Base-by-base conservation (phyloP, 129 eudicot genomes). In the Escallonia herrerae region DNA sequence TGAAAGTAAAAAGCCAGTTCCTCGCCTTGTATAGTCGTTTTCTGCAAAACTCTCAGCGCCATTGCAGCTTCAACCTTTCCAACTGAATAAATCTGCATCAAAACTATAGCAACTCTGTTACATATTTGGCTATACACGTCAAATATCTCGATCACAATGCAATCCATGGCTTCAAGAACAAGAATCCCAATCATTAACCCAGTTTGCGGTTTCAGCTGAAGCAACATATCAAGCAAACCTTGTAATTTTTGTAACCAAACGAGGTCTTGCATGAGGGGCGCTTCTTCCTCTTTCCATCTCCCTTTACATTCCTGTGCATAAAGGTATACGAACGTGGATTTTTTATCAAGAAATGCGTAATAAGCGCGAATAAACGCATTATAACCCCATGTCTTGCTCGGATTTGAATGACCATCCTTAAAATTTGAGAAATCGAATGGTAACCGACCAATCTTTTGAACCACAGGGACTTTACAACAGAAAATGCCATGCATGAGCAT, bases 101-200 rank as follows among this genome's bases (percentile, higher is more conserved):
- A 43, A 62, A 80, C 47, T 11, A 52, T 63, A 50, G 83, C 81
- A 3, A 91, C 83, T 11, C 90, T 90, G 0, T 74, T 66, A 49
- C 96, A 80, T 5, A 87, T 87, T 64, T 70, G 64, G 67, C 95
- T 66, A 54, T 83, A 91, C 42, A 85, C 40, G 41, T 81, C 91
- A 38, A 78, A 81, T 37, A 87, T 59, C 69, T 91, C 97, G 15
- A 83, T 76, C 15, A 87, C 44, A 8, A 91, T 47, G 14, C 90
- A 82, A 45, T 91, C 88, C 95, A 91, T 85, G 14, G 87, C 96
- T 66, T 87, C 95, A 33, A 85, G 80, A 47, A 85, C 56, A 7
- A 91, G 75, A 43, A 61, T 60, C 9, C 51, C 81, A n/a, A 49
- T 63, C 53, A 66, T 68, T 12, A 64, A 68, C 3, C 43, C 53